Conservation (phyloP, 345 rosid species). For the Erodium maritimum region DNA sequence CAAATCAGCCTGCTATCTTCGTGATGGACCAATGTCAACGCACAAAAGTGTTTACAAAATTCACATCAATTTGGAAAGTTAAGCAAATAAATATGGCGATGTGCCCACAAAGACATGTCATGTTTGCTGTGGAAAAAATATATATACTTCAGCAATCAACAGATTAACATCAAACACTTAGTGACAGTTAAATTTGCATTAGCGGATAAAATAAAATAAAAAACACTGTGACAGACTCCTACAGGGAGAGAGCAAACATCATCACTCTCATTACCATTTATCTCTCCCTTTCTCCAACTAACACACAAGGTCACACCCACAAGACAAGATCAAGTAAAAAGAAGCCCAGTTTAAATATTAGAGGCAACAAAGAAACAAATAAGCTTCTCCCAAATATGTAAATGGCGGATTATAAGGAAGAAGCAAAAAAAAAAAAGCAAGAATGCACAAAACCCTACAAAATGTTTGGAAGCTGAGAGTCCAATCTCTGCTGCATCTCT, state of each 20-base stretch:
- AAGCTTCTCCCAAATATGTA: conserved; percentile 6
- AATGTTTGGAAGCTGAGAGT: conserved; percentile 74
- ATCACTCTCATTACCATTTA: neutral
- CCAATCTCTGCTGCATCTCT: conserved; percentile 82
- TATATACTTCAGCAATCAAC: neutral
- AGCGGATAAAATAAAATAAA: no score
- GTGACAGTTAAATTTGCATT: no score
- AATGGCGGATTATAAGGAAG: neutral
- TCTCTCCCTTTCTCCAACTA: neutral
- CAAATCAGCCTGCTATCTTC: no score
- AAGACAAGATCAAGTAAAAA: neutral
- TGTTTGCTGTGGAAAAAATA: neutral
- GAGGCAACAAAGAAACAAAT: neutral
- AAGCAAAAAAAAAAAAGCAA: conserved; percentile 25
- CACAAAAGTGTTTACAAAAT: no score
- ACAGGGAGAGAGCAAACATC: neutral
- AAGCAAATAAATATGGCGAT: no score
- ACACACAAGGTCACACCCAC: neutral
- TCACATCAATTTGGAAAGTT: no score
- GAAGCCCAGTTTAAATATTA: no score
- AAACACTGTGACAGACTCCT: no score
- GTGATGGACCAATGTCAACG: no score
- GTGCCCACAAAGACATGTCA: no score
- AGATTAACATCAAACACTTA: neutral
- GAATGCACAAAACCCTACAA: conserved; percentile 85